These are phyloP conservation scores for Neurospora sp. DNA, from an alignment of 495 filamentous ascomycete species.

Conservation along the genomic window DNA sequence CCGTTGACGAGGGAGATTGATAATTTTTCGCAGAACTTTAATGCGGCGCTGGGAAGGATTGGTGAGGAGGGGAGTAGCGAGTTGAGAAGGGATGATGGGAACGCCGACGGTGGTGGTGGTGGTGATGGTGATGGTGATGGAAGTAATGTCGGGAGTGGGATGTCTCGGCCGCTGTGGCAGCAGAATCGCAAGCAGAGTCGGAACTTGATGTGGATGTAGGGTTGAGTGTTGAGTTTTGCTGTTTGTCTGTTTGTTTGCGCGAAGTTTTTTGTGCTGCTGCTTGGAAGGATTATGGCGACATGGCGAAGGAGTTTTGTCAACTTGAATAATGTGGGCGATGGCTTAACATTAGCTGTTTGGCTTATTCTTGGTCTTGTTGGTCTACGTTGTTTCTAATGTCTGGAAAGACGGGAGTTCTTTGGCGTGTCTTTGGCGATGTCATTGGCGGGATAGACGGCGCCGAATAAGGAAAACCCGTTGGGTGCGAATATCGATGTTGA, in stretches of 20 bases:
- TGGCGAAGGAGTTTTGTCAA: not conserved
- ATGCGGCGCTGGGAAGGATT: slow-evolving; percentile 26
- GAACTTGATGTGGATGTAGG: slow-evolving; percentile 38
- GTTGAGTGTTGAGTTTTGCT: not conserved
- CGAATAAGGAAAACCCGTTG: not conserved
- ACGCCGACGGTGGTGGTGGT: slow-evolving; percentile 2
- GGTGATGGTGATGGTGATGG: slow-evolving; percentile 1
- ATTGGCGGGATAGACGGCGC: not conserved
- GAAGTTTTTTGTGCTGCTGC: not conserved
- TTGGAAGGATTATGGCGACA: not conserved
- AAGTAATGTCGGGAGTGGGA: not conserved
- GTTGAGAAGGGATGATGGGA: not conserved
- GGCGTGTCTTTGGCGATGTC: not conserved
- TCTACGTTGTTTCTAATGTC: not conserved
- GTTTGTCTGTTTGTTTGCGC: not conserved
- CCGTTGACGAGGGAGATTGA: slow-evolving; percentile 30
- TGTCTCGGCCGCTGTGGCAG: slow-evolving; percentile 33
- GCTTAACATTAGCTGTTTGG: not conserved
- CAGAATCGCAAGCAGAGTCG: slow-evolving; percentile 37
- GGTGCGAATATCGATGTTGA: not conserved
- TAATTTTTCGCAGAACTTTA: slow-evolving; percentile 31
- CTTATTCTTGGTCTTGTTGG: not conserved
- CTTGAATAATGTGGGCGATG: not conserved
- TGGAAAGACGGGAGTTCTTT: not conserved
- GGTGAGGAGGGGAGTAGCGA: slow-evolving; percentile 22